Evolutionary conservation across 208 protist species (phyloP), one percentile per base, ranked within the genome.

Genomic region (Phytomonas serpens): DNA sequence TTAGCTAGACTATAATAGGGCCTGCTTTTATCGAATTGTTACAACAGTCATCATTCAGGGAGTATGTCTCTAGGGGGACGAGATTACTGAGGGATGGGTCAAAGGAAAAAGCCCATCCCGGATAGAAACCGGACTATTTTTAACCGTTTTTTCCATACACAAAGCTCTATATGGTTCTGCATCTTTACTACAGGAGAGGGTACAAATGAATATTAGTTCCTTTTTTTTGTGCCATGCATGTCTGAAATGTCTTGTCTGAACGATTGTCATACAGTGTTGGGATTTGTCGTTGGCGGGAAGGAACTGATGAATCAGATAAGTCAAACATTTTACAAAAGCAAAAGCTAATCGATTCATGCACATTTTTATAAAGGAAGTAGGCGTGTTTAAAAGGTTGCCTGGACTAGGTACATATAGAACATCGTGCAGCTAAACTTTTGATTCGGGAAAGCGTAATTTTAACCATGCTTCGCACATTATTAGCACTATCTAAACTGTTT

Each of bases 1-100:
- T 23, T 88, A 88, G 71, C 85, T 79, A 5, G 99, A 98, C 80
- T 99, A 99, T 82, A 87, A 98, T 73, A 82, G 80, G 64, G 64
- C 97, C 14, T 91, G 92, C 61, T 99, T 99, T 79, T 97, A 99
- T 83, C 89, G 98, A 27, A 89, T 98, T 4, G 95, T 99, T 73
- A 86, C 93, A 38, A 82, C 78, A 5, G 97, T 98, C 52, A 98
- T 99, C 82, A 87, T 98, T 40, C 97, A 98, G 76, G 96, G 94
- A 36, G 97, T 97, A 32, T 97, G 97, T 71, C 95, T 93, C 27
- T 64, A 80, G 33, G 91, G 94, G 0, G 90, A 98, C 68, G 97
- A 97, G 31, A 98, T 93, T 30, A 97, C 96, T n/a, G 96, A 95
- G 5, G 79, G 83, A 64, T 88, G 84, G 67, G 76, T 78, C 68